Conservation (phyloP, 2,329 filamentous ascomycete genomes). For the Mariannaea sp. region DNA sequence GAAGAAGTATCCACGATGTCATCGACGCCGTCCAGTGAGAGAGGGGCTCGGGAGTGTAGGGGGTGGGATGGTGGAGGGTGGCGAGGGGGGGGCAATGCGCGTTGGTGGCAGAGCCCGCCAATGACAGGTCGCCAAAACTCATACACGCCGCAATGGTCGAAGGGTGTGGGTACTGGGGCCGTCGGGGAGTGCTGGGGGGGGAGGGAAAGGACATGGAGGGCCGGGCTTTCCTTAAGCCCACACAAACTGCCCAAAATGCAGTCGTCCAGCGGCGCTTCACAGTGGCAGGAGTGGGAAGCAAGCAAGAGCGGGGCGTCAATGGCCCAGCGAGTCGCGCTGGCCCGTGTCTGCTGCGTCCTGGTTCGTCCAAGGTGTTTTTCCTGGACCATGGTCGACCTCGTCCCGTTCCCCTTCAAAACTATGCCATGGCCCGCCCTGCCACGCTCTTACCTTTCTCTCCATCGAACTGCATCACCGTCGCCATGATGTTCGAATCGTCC, state of each 20-base stretch:
- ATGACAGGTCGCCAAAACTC: conserved; percentile 32
- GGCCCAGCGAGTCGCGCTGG: conserved; percentile 14
- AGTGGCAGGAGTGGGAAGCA: background rate
- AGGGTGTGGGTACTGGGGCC: conserved; percentile 25
- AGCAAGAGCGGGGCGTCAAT: conserved; percentile 19
- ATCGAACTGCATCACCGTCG: conserved; percentile 56
- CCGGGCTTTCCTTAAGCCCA: background rate
- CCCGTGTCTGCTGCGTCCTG: conserved; percentile 3
- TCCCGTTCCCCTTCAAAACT: conserved; percentile 41
- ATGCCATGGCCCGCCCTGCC: conserved; percentile 41
- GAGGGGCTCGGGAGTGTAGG: conserved; percentile 9
- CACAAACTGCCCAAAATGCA: background rate
- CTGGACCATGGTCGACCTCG: conserved; percentile 13
- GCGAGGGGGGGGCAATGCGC: conserved; percentile 29
- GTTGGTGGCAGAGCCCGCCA: conserved; percentile 27
- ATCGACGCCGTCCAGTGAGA: conserved; percentile 8
- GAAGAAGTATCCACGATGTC: conserved; percentile 7
- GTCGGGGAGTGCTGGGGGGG: conserved; percentile 23
- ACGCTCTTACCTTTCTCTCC: conserved; percentile 44
- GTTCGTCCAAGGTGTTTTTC: conserved; percentile 8
- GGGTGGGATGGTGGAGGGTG: conserved; percentile 20
- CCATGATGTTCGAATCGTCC: conserved; percentile 59
- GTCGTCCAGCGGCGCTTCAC: conserved; percentile 3
- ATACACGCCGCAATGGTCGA: conserved; percentile 32
- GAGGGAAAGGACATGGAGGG: background rate